Evolutionary conservation across 495 filamentous ascomycete species (phyloP), one percentile per base, ranked within the genome.

Genomic region (Astrothelium macrocarpum): DNA sequence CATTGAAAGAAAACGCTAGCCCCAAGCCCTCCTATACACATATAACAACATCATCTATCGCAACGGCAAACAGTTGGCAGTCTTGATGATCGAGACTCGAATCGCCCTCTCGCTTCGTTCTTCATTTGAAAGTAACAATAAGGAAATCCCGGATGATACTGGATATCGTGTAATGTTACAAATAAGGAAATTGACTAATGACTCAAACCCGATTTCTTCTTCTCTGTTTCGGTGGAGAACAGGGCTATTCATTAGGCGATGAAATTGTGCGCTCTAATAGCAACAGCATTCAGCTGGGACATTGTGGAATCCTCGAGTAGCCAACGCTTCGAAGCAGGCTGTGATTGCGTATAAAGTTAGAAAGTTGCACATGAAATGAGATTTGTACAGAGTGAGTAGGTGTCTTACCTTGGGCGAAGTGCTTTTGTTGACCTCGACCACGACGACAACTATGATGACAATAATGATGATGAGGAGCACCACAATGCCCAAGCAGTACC

Each of bases 401-500:
- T n/a, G 7, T 56, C 49, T 7, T 25, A 56, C 69, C 20, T 56
- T 56, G 49, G 49, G 49, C 49, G 5, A 7, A 42, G 25, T 56
- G 49, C 29, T 56, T n/a, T 65, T 65, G 36, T 78, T 78, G 59
- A 81, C 77, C 73, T 71, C 78, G 46, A 81, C 80, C 20, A 76
- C 79, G 53, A 82, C 75, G 71, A 73, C 78, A 39, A 83, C 77
- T 32, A 81, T 67, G 62, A 80, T 78, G 42, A 70, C 76, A 60
- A 84, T 81, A 70, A 82, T 79, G 53, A 82, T 69, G 66, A 82
- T 76, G 78, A 66, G 42, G 32, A 66, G 60, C 11, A 71, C 66
- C 58, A 82, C 71, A 67, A 97, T 89, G 69, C 87, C 82, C 71
- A 97, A 75, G 76, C 91, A 96, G 71, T 90, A 93, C 94, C 94